Evolutionary conservation across 1,284 basidiomycete species (phyloP).

Genomic region (Moesziomyces globuligerus): DNA sequence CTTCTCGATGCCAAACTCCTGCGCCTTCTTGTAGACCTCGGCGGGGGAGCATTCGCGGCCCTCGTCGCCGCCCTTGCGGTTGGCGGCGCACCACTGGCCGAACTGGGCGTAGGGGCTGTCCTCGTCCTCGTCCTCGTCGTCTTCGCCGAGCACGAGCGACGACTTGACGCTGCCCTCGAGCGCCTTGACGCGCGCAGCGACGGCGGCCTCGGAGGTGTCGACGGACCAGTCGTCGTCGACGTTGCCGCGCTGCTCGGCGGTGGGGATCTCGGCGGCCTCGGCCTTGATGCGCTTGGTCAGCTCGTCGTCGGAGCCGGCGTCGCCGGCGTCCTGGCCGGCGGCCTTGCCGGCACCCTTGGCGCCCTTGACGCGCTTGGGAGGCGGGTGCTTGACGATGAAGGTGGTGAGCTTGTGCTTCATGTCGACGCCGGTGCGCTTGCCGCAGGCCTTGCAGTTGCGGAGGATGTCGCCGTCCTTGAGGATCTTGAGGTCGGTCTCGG

Average conservation of each 20-base stretch:
- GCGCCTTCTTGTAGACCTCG: constrained; percentile 86
- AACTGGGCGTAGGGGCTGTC: constrained; percentile 80
- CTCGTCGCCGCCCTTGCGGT: constrained; percentile 71
- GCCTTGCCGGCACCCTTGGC: constrained; percentile 65
- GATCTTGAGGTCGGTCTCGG: constrained; percentile 95
- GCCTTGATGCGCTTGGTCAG: constrained; percentile 72
- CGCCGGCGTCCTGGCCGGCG: constrained; percentile 73
- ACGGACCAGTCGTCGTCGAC: constrained; percentile 82
- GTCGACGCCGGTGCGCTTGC: constrained; percentile 88
- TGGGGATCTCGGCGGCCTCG: constrained; percentile 66
- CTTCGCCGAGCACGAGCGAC: constrained; percentile 71
- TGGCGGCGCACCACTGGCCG: constrained; percentile 86
- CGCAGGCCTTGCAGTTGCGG: constrained; percentile 98
- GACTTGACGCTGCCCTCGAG: constrained; percentile 76
- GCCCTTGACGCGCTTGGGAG: constrained; percentile 73
- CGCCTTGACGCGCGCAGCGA: constrained; percentile 83
- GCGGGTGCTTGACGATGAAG: constrained; percentile 97
- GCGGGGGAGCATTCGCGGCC: constrained; percentile 67
- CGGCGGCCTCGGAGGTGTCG: constrained; percentile 90
- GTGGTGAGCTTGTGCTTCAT: constrained; percentile 98
- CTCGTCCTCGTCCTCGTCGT: constrained; percentile 76
- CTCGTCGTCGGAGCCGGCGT: constrained; percentile 69
- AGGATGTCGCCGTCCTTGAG: constrained; percentile 85
- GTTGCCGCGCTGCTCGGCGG: constrained; percentile 70
- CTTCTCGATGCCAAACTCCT: constrained; percentile 91